Evolutionary conservation across 2,329 filamentous ascomycete species (phyloP).

Genomic region (Scedosporium aurantiacum): DNA sequence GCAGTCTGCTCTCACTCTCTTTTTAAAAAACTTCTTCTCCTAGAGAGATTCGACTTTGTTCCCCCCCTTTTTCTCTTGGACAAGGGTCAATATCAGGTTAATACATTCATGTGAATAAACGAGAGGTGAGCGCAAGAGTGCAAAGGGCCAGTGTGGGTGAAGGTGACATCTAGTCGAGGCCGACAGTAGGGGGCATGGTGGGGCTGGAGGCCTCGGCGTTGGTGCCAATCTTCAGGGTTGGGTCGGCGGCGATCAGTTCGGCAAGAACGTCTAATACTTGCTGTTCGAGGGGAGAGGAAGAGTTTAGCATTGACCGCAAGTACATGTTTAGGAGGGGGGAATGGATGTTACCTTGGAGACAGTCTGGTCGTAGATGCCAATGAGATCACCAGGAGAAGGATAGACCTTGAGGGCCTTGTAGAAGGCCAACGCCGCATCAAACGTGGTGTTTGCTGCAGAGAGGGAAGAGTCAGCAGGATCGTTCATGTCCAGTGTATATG

Average conservation of each 20-base stretch:
- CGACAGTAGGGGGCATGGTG: constrained; percentile 28
- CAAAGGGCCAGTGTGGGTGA: neutral
- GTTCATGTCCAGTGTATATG: too few relatives aligned
- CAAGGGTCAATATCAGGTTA: neutral
- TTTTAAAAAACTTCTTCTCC: neutral
- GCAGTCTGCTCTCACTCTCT: neutral
- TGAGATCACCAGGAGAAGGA: constrained; percentile 82
- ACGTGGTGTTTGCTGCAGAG: constrained; percentile 10
- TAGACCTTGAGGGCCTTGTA: constrained; percentile 99
- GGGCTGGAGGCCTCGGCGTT: constrained; percentile 14
- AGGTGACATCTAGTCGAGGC: constrained; percentile 38
- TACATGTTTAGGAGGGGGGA: neutral
- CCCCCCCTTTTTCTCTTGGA: neutral
- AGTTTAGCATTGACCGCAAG: constrained; percentile 12
- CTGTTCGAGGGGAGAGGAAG: constrained; percentile 27
- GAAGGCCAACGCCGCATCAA: constrained; percentile 88
- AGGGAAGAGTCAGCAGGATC: neutral
- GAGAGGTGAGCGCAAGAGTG: neutral
- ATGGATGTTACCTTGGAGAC: constrained; percentile 65
- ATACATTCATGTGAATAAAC: neutral
- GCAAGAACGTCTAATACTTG: constrained; percentile 90
- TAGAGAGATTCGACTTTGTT: neutral
- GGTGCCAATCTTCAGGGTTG: constrained; percentile 51
- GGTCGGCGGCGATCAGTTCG: constrained; percentile 94
- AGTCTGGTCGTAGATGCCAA: constrained; percentile 96